Base-by-base conservation (phyloP, 306 rosid species). In the Dalbergia cochinchinensis region DNA sequence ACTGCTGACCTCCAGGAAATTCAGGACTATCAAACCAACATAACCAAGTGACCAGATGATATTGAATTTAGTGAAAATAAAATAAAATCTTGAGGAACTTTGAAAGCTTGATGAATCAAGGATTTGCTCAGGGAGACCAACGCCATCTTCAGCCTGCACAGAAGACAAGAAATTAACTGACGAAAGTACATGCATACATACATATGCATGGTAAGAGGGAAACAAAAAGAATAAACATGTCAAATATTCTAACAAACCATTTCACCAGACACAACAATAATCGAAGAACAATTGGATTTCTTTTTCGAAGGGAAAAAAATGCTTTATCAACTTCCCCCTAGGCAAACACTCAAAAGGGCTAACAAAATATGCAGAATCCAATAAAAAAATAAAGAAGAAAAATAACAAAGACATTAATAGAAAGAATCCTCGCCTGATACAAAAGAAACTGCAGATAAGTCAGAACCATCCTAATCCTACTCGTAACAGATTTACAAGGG, bases 71-170 rank as follows among this genome's bases (percentile, higher is more conserved):
- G 68, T 60, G 72, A 79, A 93, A 8, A 89, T 16, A 83, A 95
- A 95, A 87, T 95, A 95, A 80, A 48, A 87, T 83, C 73, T 88
- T 26, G 93, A 89, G 55, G 88, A 86, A 74, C 60, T 91, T 61
- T 91, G 98, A 77, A 93, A 95, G 83, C 48, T 83, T 41, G 97
- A 83, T 31, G 86, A 87, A 33, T 90, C 94, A 57, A 95, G 94
- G 78, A 95, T 86, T 83, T 95, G 87, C 91, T 90, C 99, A 0
- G 99, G 99, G 79, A 95, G 61, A 66, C 99, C 98, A 59, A 89
- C 71, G 72, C 99, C 99, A 70, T 95, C 98, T 82, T 95, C 98
- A 71, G 98, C 98, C 99, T 92, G 98, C 84, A 87, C 80, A 84
- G 77, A 57, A 15, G 68, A 78, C 42, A 69, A 57, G 74, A 61